Base-by-base conservation (phyloP, 2,329 filamentous ascomycete species). In the Aureobasidium mangrovei region DNA sequence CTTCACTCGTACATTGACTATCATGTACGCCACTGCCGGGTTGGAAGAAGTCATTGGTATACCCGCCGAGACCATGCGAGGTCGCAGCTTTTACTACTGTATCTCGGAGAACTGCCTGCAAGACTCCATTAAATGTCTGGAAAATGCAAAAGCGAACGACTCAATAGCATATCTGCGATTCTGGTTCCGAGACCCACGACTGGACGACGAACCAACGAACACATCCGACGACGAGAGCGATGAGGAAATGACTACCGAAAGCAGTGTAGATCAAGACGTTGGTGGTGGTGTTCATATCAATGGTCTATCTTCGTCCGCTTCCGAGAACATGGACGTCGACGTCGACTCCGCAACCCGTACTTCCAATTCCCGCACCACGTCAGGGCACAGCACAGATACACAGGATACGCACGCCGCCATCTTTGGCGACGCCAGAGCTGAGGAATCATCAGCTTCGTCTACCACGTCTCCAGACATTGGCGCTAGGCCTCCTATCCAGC, bases 101-200 rank as follows among this genome's bases (percentile, higher is more conserved):
- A 93, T 95, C 48, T 81, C 86, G 55, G 82, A 87, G 61, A 85
- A 83, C 57, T 93, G 87, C 61, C 74, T 93, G 29, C 74, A 79
- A 7, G 86, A 93, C 61, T 88, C 88, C 3, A 81, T 91, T 33
- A 80, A 82, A 58, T 91, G 86, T 62, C 70, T 95, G 32, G 89
- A 94, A 68, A 86, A 85, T 60, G 88, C 89, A 26, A 95, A 95
- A 67, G 85, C 85, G 29, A 94, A 95, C 62, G 88, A 95, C 66
- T 94, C 89, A 2, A 93, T 94, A 63, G 88, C 89, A 2, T 94
- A 95, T 63, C 75, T 95, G 56, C 85, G 89, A 18, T 95, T 94
- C 67, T 88, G 83, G 79, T 91, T 86, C 63, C 79, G 86, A 52
- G 85, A 93, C 65, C 88, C 88, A 18, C 77, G 84, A 31, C 73